Conservation (phyloP, 2,329 filamentous ascomycete genomes). For the Elsinoe perseae region DNA sequence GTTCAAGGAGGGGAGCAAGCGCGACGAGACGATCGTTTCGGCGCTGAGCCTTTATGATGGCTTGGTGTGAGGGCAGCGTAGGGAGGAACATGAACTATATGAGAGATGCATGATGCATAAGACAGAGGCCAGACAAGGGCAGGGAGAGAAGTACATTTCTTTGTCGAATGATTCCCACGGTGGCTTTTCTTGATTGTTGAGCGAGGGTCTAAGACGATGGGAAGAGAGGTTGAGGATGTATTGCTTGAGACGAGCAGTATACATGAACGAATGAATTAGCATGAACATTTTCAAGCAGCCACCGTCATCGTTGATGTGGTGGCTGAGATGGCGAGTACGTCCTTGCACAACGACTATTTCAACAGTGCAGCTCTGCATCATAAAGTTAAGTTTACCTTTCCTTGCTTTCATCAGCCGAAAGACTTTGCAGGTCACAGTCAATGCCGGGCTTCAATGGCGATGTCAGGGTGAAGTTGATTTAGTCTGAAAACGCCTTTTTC, state of each 20-base stretch:
- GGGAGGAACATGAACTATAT: not conserved
- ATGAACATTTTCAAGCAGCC: not conserved
- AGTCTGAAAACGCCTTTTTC: too few relatives aligned
- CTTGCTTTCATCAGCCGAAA: too few relatives aligned
- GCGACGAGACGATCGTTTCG: conserved; percentile 97
- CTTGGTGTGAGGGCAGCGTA: conserved; percentile 55
- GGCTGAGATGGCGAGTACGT: not conserved
- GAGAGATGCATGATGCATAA: not conserved
- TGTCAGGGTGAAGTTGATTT: too few relatives aligned
- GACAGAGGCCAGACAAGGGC: not conserved
- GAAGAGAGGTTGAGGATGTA: too few relatives aligned
- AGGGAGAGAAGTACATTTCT: not conserved
- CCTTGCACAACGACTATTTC: too few relatives aligned
- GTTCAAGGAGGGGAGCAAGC: conserved; percentile 98
- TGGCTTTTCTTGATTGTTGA: not conserved
- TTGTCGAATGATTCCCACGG: conserved; percentile 7
- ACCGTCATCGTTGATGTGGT: too few relatives aligned
- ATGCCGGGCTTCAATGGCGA: too few relatives aligned
- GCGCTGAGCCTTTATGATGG: conserved; percentile 94
- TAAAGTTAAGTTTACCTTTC: too few relatives aligned
- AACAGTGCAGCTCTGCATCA: too few relatives aligned
- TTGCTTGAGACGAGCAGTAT: not conserved
- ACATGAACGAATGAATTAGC: not conserved
- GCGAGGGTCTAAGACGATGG: too few relatives aligned
- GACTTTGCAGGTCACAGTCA: too few relatives aligned